phyloP scores from a whole-genome alignment of 257 asterid species.

The Lycium ferocissimum region DNA sequence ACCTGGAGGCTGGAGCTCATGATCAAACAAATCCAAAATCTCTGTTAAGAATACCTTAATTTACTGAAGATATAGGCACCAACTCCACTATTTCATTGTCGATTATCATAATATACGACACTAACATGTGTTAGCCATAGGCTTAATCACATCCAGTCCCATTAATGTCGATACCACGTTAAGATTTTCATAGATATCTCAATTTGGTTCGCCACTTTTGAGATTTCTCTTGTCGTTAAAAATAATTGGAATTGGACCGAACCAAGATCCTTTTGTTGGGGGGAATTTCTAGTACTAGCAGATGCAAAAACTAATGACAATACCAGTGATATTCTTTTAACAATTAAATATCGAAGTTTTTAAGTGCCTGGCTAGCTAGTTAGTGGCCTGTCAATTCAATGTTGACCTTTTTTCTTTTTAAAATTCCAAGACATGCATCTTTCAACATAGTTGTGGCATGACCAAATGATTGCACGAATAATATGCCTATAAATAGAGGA shows the following conservation, averaged over 20 bases:
- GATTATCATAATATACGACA: constrained; percentile 27
- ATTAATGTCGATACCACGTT: background rate
- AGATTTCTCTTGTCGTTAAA: background rate
- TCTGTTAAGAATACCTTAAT: background rate
- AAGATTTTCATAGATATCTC: background rate
- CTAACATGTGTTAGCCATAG: constrained; percentile 1
- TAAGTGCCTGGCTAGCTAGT: background rate
- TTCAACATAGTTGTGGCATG: background rate
- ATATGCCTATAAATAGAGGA: constrained; percentile 34
- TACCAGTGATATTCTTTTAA: background rate
- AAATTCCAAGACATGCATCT: background rate
- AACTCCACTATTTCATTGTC: constrained; percentile 37
- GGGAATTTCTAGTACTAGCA: background rate
- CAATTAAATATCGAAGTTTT: background rate
- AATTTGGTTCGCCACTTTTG: constrained; percentile 14
- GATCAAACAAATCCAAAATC: constrained; percentile 23
- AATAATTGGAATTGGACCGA: constrained; percentile 24
- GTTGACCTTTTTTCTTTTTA: constrained; percentile 18
- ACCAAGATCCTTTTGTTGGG: constrained; percentile 21
- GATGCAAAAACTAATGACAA: background rate
- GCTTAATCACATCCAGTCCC: constrained; percentile 19
- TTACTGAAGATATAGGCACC: constrained; percentile 30
- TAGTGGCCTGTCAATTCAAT: constrained; percentile 19
- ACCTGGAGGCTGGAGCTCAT: constrained; percentile 30
- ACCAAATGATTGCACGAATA: constrained; percentile 28